Evolutionary conservation across 306 rosid species (phyloP).

Genomic region (Lupinus albus): DNA sequence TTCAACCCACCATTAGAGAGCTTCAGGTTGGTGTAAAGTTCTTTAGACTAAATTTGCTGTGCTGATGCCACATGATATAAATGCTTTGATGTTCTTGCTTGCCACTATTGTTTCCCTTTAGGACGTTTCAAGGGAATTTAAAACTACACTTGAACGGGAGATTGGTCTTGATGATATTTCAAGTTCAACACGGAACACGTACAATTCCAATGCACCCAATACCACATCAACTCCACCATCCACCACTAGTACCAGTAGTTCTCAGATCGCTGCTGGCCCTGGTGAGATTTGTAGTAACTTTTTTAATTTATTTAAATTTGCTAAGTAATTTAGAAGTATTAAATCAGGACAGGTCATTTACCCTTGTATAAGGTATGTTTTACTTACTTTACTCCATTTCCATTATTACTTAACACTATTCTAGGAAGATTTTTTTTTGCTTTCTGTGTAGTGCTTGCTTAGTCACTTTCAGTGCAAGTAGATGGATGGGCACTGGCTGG

Average conservation of each 20-base stretch:
- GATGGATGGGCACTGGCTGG: background rate
- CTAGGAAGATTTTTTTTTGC: too few species aligned
- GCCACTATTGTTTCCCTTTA: slow-evolving; percentile 42
- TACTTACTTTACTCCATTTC: slow-evolving; percentile 20
- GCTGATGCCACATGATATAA: slow-evolving; percentile 21
- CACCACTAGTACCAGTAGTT: slow-evolving; percentile 44
- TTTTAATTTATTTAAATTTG: background rate
- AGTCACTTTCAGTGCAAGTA: background rate
- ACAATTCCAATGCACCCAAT: slow-evolving; percentile 47
- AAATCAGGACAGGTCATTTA: slow-evolving; percentile 27
- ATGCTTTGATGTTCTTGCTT: slow-evolving; percentile 33
- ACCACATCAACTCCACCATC: slow-evolving; percentile 54
- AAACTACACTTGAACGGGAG: slow-evolving; percentile 95
- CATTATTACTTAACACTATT: background rate
- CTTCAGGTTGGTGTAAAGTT: slow-evolving; percentile 69
- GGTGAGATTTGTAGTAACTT: slow-evolving; percentile 59
- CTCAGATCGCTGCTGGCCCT: slow-evolving; percentile 61
- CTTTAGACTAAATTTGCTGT: slow-evolving; percentile 9
- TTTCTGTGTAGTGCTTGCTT: too few species aligned
- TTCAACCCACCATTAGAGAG: slow-evolving; percentile 97
- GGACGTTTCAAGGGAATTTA: slow-evolving; percentile 96
- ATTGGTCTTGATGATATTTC: slow-evolving; percentile 92
- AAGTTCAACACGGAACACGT: slow-evolving; percentile 48
- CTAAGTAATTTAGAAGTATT: slow-evolving; percentile 20
- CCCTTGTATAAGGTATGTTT: background rate